Evolutionary conservation across 2,329 filamentous ascomycete species (phyloP).

Genomic region (Pseudopyrenochaeta lycopersici): DNA sequence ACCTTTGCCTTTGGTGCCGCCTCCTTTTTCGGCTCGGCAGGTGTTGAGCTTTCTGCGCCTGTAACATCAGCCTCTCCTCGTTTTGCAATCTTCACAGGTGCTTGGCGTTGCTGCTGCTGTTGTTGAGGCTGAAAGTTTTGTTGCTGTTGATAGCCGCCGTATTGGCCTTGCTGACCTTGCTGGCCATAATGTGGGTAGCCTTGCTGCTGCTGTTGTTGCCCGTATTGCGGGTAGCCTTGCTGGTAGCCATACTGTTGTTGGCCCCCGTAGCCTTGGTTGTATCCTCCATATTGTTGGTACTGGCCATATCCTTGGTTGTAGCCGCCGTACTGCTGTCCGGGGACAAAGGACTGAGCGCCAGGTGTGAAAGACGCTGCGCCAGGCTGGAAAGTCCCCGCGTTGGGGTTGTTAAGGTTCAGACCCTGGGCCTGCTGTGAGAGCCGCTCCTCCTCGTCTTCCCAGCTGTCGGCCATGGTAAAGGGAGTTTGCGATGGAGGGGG

Average conservation of each 20-base stretch:
- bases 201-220: conserved; percentile 26
- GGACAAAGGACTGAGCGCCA: conserved; percentile 74
- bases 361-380: conserved; percentile 77
- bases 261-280: conserved; percentile 61
- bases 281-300: conserved; percentile 51
- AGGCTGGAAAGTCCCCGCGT: conserved; percentile 64
- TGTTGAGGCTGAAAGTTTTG: conserved; percentile 48
- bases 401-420: conserved; percentile 43
- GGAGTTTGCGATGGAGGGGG: conserved; percentile 13
- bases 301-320: conserved; percentile 52
- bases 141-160: conserved; percentile 59
- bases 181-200: conserved; percentile 19
- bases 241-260: conserved; percentile 65
- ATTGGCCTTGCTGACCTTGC: conserved; percentile 34
- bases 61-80: conserved; percentile 62
- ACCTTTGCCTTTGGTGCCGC: conserved; percentile 69
- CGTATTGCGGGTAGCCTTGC: conserved; percentile 26
- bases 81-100: conserved; percentile 70
- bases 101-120: conserved; percentile 59
- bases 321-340: conserved; percentile 69
- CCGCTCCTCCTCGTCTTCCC: conserved; percentile 89
- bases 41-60: conserved; percentile 56
- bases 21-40: conserved; percentile 47
- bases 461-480: conserved; percentile 81
- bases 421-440: conserved; percentile 72